phyloP scores from a whole-genome alignment of 768 basidiomycete genomes.

The Daedaleopsis sinensis region DNA sequence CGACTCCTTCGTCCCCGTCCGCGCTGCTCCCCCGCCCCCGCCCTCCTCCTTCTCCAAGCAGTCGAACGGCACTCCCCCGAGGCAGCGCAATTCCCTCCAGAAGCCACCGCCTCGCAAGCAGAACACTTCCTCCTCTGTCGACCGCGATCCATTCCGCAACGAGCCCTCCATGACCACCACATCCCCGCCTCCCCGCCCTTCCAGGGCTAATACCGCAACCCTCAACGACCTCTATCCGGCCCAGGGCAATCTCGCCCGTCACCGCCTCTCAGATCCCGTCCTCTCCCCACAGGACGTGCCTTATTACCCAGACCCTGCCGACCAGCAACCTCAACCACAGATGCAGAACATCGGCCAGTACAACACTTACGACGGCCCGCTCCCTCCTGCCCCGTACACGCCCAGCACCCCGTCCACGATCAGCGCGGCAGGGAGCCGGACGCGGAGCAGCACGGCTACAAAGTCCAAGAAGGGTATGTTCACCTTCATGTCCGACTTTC shows the following conservation, averaged over 20 bases:
- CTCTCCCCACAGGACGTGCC: conserved; percentile 37
- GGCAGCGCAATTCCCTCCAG: conserved; percentile 60
- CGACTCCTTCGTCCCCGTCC: conserved; percentile 47
- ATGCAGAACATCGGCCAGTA: conserved; percentile 13
- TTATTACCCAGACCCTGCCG: conserved; percentile 30
- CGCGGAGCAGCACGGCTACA: conserved; percentile 45
- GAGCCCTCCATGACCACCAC: conserved; percentile 41
- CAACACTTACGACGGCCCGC: conserved; percentile 16
- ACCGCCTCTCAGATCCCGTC: conserved; percentile 55
- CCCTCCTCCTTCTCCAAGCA: conserved; percentile 40
- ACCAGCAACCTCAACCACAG: conserved; percentile 24
- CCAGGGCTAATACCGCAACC: conserved; percentile 82
- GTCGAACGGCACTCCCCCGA: conserved; percentile 35
- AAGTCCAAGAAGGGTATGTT: conserved; percentile 67
- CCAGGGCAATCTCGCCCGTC: conserved; percentile 43
- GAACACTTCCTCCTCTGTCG: conserved; percentile 40
- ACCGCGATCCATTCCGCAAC: conserved; percentile 59
- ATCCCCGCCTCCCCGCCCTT: conserved; percentile 76
- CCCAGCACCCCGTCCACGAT: conserved; percentile 19
- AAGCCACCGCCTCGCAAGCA: conserved; percentile 61
- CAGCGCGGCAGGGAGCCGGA: conserved; percentile 35
- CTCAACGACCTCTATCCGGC: conserved; percentile 72
- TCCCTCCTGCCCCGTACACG: conserved; percentile 15
- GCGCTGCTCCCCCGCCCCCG: conserved; percentile 43
- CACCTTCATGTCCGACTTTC: conserved; percentile 70